Conservation (phyloP, 495 filamentous ascomycete genomes). For the Beverwykella pulmonaria region DNA sequence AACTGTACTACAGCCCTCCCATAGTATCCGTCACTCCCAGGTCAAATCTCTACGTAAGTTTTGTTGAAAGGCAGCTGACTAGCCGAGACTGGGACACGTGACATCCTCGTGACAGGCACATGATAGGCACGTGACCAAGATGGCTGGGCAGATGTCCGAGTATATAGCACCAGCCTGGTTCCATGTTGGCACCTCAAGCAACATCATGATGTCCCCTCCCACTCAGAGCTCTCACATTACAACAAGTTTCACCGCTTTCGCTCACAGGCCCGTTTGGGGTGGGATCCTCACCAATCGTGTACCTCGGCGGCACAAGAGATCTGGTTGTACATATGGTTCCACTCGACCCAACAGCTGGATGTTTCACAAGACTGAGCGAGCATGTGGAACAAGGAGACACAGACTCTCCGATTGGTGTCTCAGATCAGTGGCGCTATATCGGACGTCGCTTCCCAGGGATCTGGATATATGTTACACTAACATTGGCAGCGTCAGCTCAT, state of each 20-base stretch:
- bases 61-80: too few species aligned
- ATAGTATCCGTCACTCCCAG: neutral
- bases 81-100: too few species aligned
- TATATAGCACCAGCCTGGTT: too few species aligned
- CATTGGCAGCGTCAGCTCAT: constrained; percentile 20
- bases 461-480: constrained; percentile 19
- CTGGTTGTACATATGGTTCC: neutral
- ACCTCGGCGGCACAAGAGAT: constrained; percentile 7
- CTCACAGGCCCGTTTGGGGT: neutral
- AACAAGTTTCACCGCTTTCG: constrained; percentile 33
- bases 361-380: constrained; percentile 1
- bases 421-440: constrained; percentile 2
- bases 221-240: too few species aligned
- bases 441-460: neutral
- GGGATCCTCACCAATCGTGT: constrained; percentile 20
- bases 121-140: too few species aligned
- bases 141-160: too few species aligned
- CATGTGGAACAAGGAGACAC: constrained; percentile 6
- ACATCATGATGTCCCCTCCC: too few species aligned
- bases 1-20: constrained; percentile 7
- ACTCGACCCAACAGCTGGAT: neutral
- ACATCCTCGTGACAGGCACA: too few species aligned
- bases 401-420: constrained; percentile 34
- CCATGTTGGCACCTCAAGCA: too few species aligned
- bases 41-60: constrained; percentile 22